Evolutionary conservation across 2,329 filamentous ascomycete genomes (phyloP).

Genomic region (Fusarium algeriense): DNA sequence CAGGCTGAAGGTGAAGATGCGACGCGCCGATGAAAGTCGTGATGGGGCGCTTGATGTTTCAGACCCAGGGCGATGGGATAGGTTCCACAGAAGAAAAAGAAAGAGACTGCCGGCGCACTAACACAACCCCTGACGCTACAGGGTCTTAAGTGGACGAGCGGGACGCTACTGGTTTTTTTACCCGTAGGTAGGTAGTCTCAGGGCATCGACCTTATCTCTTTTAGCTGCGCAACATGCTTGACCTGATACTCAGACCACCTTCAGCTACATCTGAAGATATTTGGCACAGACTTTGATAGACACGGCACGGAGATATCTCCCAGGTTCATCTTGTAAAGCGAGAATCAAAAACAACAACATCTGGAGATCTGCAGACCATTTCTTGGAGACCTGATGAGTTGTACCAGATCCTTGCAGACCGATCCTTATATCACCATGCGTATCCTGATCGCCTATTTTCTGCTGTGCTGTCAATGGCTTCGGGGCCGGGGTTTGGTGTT

Average conservation of each 20-base stretch:
- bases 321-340: conserved; percentile 6
- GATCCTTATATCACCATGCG: conserved; percentile 32
- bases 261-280: neutral
- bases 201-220: conserved; percentile 22
- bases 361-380: conserved; percentile 18
- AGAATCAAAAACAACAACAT: neutral
- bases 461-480: conserved; percentile 40
- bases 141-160: neutral
- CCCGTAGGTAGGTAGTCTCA: conserved; percentile 16
- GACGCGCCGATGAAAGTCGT: conserved; percentile 45
- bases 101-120: conserved; percentile 11
- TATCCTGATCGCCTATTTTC: conserved; percentile 17
- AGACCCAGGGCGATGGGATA: conserved; percentile 25
- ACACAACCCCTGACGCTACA: conserved; percentile 35
- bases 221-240: conserved; percentile 25
- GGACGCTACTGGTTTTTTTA: conserved; percentile 3
- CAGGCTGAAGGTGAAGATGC: conserved; percentile 35
- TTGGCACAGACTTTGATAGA: neutral
- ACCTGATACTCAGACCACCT: conserved; percentile 34
- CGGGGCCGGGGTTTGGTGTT: conserved; percentile 36
- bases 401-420: conserved; percentile 32
- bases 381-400: conserved; percentile 12
- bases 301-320: neutral
- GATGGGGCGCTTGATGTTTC: conserved; percentile 48
- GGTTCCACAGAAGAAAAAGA: conserved; percentile 21